phyloP scores from a whole-genome alignment of 2,329 filamentous ascomycete species.

The Phaeosphaeriaceae sp. region DNA sequence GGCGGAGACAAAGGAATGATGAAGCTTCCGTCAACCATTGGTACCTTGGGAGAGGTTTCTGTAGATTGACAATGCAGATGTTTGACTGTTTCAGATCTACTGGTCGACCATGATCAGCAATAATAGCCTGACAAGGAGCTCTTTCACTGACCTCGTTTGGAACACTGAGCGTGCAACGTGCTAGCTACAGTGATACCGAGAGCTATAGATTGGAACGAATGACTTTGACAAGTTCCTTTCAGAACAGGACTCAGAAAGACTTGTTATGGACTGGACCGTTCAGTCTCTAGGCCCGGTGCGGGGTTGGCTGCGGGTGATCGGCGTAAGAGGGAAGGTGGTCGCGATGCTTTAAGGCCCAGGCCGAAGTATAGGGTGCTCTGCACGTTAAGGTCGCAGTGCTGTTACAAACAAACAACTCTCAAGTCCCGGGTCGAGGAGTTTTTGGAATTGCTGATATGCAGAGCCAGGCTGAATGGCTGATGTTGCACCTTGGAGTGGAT shows the following conservation, averaged over 20 bases:
- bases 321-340: conserved; percentile 27
- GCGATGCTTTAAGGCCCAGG: conserved; percentile 33
- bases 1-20: conserved; percentile 59
- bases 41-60: conserved; percentile 36
- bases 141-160: not conserved
- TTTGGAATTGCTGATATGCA: conserved; percentile 40
- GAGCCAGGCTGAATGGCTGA: conserved; percentile 45
- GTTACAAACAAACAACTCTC: conserved; percentile 33
- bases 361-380: conserved; percentile 29
- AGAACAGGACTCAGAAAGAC: not conserved
- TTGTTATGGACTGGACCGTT: conserved; percentile 29
- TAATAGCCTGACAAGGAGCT: conserved; percentile 3
- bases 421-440: conserved; percentile 29
- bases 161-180: not conserved
- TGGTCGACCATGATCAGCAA: conserved; percentile 31
- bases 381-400: conserved; percentile 35
- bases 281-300: conserved; percentile 39
- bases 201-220: not conserved
- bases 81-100: conserved; percentile 31
- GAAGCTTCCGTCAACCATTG: conserved; percentile 56
- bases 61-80: conserved; percentile 25
- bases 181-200: not conserved
- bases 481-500: conserved; percentile 41
- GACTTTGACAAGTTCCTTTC: not conserved
- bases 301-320: conserved; percentile 44